phyloP scores from a whole-genome alignment of 1,284 basidiomycete genomes.

The Irpex sp. region DNA sequence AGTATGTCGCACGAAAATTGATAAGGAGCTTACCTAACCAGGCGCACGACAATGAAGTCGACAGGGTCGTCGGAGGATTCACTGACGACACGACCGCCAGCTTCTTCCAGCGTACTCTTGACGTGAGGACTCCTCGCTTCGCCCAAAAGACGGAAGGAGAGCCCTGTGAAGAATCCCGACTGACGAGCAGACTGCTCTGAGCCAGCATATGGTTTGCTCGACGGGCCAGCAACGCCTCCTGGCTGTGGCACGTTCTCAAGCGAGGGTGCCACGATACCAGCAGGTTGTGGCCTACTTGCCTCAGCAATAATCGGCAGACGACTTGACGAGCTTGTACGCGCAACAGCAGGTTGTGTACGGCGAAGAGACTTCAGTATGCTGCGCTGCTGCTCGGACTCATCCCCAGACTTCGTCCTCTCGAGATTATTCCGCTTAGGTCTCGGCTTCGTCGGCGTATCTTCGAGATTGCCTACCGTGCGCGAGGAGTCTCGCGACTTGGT shows the following conservation, averaged over 20 bases:
- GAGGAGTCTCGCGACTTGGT: constrained; percentile 37
- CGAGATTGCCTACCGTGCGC: constrained; percentile 5
- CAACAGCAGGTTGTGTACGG: constrained; percentile 56
- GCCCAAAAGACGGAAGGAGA: constrained; percentile 54
- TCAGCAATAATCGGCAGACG: no score
- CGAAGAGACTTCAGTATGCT: constrained; percentile 55
- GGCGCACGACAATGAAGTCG: constrained; percentile 63
- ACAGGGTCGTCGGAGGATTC: constrained; percentile 47
- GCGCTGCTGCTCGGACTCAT: background rate
- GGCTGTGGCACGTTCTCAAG: no score
- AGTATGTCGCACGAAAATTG: background rate
- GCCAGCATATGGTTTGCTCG: background rate
- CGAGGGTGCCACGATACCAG: no score
- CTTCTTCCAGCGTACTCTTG: constrained; percentile 50
- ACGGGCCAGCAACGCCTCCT: background rate
- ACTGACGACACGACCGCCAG: constrained; percentile 47
- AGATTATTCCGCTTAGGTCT: constrained; percentile 1
- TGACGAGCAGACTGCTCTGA: background rate
- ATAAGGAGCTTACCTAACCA: constrained; percentile 53
- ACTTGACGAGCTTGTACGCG: constrained; percentile 13
- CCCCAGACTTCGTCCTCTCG: background rate
- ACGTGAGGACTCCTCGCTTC: constrained; percentile 59
- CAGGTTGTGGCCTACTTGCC: no score
- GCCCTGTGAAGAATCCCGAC: constrained; percentile 40
- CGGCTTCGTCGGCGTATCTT: constrained; percentile 13